Evolutionary conservation across 208 protist species (phyloP), one percentile per base, ranked within the genome.

Genomic region (Phytomonas serpens): DNA sequence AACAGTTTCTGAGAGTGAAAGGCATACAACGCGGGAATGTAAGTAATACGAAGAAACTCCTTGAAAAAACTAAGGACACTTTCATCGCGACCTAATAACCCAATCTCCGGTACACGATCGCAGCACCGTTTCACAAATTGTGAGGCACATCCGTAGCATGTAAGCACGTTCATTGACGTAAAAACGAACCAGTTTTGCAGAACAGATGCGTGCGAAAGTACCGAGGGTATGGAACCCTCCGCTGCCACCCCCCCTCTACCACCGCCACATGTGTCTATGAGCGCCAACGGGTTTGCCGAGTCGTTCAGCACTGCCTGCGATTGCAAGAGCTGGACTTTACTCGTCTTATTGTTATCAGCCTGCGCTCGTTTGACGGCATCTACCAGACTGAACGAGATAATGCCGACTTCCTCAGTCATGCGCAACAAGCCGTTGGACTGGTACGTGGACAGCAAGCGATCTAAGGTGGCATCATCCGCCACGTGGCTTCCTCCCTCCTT

Each of bases 81-180:
- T n/a, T 86, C 83, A 52, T 90, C 77, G 30, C 80, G 68, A 61
- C 75, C 73, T 36, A 81, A 69, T 30, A 75, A 42, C 33, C 73
- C 71, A 47, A 82, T 71, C 67, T 85, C 81, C 0, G 84, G 81
- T 0, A 88, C 81, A 37, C 82, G 78, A 36, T 84, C 80, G 38
- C 75, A 77, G 77, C 87, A 90, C 47, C 84, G 82, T 33, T 81
- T 75, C 66, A 79, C 85, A 78, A 95, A 95, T 6, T 78, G 78
- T 37, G 76, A 42, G 2, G 81, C 84, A 72, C 81, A 87, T 65
- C 88, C 81, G 77, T 92, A 89, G 73, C 90, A 95, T 57, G 87
- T 89, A n/a, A 93, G 69, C 47, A 88, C 82, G 75, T 95, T 95
- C 90, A 95, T 95, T 3, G 86, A 76, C 9, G 83, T 92, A 62